A percentile compares a stretch with the other conserved stretches of the same genome.
Evolutionary conservation across 2,329 filamentous ascomycete genomes (phyloP).

Genomic region (Arthrobotrys musiformis): DNA sequence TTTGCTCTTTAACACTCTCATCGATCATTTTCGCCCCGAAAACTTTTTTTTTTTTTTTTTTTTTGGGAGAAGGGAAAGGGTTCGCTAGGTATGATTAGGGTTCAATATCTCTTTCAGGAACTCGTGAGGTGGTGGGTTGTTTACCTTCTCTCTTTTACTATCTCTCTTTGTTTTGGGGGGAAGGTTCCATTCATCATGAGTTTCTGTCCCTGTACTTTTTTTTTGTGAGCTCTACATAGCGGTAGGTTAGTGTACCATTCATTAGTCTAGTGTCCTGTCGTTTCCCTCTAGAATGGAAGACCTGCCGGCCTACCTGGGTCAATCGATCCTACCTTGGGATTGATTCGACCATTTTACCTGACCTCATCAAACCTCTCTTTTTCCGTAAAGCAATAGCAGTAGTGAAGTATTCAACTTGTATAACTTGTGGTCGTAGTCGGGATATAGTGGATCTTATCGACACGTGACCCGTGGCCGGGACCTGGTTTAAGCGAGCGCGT

Average conservation of each 20-base stretch:
- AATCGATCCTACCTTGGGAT: neutral
- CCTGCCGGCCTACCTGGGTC: neutral
- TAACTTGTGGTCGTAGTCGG: neutral
- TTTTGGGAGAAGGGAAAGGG: too few relatives aligned
- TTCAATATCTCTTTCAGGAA: conserved; percentile 3
- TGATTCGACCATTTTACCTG: neutral
- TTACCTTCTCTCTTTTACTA: neutral
- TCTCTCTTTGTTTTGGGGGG: neutral
- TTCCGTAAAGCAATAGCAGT: neutral
- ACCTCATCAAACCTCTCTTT: neutral
- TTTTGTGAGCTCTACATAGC: conserved; percentile 9
- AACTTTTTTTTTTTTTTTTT: too few relatives aligned
- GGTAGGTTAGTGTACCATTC: conserved; percentile 25
- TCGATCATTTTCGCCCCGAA: neutral
- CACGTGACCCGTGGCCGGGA: conserved; percentile 19
- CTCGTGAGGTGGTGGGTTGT: neutral
- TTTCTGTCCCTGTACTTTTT: too few relatives aligned
- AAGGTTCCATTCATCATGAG: neutral
- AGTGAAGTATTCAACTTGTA: too few relatives aligned
- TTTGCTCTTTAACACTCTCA: neutral
- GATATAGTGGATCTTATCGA: neutral
- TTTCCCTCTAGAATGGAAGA: conserved; percentile 2
- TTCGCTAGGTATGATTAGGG: conserved; percentile 27
- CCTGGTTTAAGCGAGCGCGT: conserved; percentile 37
- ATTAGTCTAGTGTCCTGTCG: conserved; percentile 21